These are phyloP conservation scores for Avena eriantha DNA, from an alignment of 176 grass and related monocot genomes.

Conservation along the genomic window DNA sequence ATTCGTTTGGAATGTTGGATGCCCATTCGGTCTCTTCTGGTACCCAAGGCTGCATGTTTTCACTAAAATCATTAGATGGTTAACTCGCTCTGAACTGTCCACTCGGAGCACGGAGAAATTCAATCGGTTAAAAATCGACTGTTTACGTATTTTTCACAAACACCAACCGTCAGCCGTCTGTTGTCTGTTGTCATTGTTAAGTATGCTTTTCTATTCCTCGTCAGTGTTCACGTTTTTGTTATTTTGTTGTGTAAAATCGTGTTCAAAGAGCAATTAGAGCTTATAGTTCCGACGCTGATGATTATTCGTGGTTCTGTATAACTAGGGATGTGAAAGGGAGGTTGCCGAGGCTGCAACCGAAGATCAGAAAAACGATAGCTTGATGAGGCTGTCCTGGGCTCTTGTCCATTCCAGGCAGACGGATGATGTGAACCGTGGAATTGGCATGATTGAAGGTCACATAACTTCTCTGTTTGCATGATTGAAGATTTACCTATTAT, in stretches of 20 bases:
- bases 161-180: neutral
- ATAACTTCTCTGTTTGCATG: constrained; percentile 3
- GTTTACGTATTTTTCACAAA: neutral
- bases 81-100: neutral
- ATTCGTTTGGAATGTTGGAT: neutral
- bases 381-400: constrained; percentile 98
- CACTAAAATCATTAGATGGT: neutral
- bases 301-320: neutral
- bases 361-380: constrained; percentile 68
- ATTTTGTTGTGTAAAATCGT: neutral
- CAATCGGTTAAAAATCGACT: neutral
- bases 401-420: constrained; percentile 86
- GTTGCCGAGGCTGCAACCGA: constrained; percentile 55
- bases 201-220: neutral
- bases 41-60: neutral
- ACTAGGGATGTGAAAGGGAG: constrained; percentile 83
- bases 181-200: neutral
- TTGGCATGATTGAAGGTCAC: constrained; percentile 93
- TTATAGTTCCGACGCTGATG: neutral
- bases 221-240: neutral
- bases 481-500: neutral
- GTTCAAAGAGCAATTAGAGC: neutral
- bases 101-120: too few relatives aligned
- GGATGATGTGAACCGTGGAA: constrained; percentile 91
- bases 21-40: neutral